Evolutionary conservation across 1,284 basidiomycete genomes (phyloP), one percentile per base, ranked within the genome.

Genomic region (Volvariella volvacea): DNA sequence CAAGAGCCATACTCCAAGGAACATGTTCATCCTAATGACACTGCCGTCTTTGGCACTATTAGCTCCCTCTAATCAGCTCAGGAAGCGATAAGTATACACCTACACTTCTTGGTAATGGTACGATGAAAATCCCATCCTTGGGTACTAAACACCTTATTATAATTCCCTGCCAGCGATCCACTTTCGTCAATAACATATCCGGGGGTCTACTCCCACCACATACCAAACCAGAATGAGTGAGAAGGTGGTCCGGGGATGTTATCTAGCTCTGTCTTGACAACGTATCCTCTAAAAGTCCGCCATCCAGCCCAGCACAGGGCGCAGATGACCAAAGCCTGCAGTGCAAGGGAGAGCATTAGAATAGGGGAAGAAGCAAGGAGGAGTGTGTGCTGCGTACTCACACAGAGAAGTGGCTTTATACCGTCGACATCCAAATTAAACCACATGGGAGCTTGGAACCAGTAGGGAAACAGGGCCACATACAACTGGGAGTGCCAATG

Each of bases 51-150:
- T 22, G 19, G 25, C 9, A 19, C 21, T 9, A n/a, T 32, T n/a
- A n/a, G n/a, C n/a, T n/a, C n/a, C n/a, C n/a, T n/a, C n/a, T n/a
- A n/a, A n/a, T n/a, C n/a, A n/a, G n/a, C n/a, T n/a, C 9, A 39
- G n/a, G 10, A 21, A 22, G 20, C 12, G 15, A 3, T 32, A 39
- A 14, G 17, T 15, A 22, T 44, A 30, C 15, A 36, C 47, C 7
- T 48, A 63, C 63, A 64, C 45, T 52, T 51, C 28, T 55, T 43
- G 2, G 53, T 47, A 8, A 64, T 46, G 14, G 54, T 47, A 28
- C 48, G 44, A 48, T 64, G 57, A 41, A 55, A 63, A 20, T 58
- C 53, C 62, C 62, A 64, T 25, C 48, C 60, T 42, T 58, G 43
- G n/a, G 48, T 20, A 37, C 54, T 53, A 43, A 60, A 61, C 14